Base-by-base conservation (phyloP, 2,329 filamentous ascomycete genomes). In the Cercospora sp. region DNA sequence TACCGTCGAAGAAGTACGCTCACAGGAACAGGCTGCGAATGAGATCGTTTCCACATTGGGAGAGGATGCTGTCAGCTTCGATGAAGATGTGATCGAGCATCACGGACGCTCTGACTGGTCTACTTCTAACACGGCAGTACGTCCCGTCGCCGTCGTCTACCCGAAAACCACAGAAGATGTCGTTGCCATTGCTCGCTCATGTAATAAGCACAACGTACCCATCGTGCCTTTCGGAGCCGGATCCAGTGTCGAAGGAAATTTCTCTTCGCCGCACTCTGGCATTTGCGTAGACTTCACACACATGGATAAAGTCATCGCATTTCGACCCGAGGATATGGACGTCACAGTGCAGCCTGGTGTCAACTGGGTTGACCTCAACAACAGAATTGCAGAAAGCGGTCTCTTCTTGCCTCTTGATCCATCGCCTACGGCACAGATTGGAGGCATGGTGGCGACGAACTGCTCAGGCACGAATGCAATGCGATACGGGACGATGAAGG, bases 321-420 rank as follows among this genome's bases (percentile, higher is more conserved):
- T 97, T 66, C 91, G 97, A 78, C 89, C 91, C 73, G 90, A 92
- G 3, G 94, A 97, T 78, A 93, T 97, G 91, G 94, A 97, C 74
- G 85, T 97, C 61, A 91, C 97, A 4, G 93, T 97, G 3, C 94
- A 97, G 78, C 94, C 94, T 3, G 91, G 91, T 6, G 90, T 97
- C 9, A 90, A 91, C n/a, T 97, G 93, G 93, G 93, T 96, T 86
- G 88, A 91, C 63, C 82, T 97, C 67, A 97, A 97, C 75, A 88
- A 90, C 71, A 85, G 88, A 60, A 88, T 91, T 75, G 87, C 90
- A 79, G 85, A 87, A 45, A 89, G 87, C 3, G 92, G 92, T 0
- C 86, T 97, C 1, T 97, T 97, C 81, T 96, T 97, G 77, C 94
- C 94, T 0, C 89, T 97, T 12, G 94, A 97, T 75, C 94, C 94